phyloP scores from a whole-genome alignment of 257 asterid species.

The Solanum ossicruentum region DNA sequence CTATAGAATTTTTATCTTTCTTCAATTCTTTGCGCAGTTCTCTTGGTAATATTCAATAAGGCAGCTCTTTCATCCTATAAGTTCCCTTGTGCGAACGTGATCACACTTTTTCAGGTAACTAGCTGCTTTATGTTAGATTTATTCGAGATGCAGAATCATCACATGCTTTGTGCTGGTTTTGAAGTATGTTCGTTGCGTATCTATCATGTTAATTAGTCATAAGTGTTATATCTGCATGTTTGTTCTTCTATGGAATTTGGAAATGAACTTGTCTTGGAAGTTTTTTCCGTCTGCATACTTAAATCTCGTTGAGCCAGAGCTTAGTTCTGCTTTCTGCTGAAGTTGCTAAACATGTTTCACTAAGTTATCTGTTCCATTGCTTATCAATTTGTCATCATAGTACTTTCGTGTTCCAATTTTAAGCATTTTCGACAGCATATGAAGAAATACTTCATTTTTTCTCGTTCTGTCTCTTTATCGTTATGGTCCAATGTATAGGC shows the following conservation, averaged over 20 bases:
- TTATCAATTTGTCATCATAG: not conserved
- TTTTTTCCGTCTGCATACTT: not conserved
- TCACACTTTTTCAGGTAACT: slow-evolving; percentile 15
- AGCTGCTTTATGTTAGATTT: not conserved
- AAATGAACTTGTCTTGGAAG: not conserved
- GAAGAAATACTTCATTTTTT: not conserved
- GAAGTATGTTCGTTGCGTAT: not conserved
- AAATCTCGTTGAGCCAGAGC: not conserved
- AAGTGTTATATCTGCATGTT: not conserved
- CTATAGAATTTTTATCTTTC: not conserved
- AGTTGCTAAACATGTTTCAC: not conserved
- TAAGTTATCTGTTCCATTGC: not conserved
- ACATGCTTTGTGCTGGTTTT: not conserved
- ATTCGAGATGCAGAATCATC: not conserved
- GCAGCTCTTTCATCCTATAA: slow-evolving; percentile 13
- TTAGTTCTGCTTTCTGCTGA: not conserved
- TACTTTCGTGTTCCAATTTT: not conserved
- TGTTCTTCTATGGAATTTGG: not conserved
- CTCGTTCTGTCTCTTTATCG: not conserved
- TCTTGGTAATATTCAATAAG: slow-evolving; percentile 12
- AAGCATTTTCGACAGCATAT: not conserved
- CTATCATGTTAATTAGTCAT: not conserved
- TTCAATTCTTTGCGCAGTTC: not conserved
- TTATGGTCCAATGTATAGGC: not conserved
- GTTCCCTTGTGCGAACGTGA: slow-evolving; percentile 11